A percentile compares a stretch with the other conserved stretches of the same genome.
phyloP scores from a whole-genome alignment of 169 alveolate species.

The Eimeria necatrix region DNA sequence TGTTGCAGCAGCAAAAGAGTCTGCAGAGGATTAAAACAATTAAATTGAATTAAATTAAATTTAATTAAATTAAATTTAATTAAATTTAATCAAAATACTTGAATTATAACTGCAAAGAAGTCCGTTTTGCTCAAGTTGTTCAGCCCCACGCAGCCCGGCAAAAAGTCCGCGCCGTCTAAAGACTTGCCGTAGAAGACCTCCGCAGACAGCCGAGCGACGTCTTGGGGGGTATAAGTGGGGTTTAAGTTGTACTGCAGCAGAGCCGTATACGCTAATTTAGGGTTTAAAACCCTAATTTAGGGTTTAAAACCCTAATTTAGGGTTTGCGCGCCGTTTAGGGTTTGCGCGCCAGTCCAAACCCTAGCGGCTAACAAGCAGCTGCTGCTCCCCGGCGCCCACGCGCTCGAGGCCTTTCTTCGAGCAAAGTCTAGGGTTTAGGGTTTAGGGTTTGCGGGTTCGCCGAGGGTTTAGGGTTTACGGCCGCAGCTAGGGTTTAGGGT shows the following conservation, averaged over 20 bases:
- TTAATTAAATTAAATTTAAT: no score
- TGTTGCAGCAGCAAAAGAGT: no score
- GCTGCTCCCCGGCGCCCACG: no score
- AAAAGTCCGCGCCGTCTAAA: constrained; percentile 96
- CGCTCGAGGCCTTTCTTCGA: not conserved
- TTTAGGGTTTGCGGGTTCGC: not conserved
- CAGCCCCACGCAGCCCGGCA: constrained; percentile 97
- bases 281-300: no score
- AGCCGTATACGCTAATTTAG: no score
- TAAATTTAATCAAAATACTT: constrained; percentile 85
- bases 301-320: no score
- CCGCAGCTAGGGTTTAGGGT: not conserved
- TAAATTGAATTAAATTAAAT: no score
- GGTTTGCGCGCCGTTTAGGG: no score
- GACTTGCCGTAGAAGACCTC: constrained; percentile 92
- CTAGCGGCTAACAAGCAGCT: no score
- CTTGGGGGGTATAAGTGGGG: constrained; percentile 89
- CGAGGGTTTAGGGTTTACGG: constrained; percentile 11
- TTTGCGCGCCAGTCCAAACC: no score
- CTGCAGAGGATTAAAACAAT: no score
- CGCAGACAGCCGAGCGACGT: constrained; percentile 84
- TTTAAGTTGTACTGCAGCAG: constrained; percentile 81
- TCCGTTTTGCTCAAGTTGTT: constrained; percentile 97
- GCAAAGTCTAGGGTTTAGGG: constrained; percentile 19
- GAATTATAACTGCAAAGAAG: constrained; percentile 97